Base-by-base conservation (phyloP, 2,329 filamentous ascomycete genomes). In the Neophaeococcomyces mojaviensis region DNA sequence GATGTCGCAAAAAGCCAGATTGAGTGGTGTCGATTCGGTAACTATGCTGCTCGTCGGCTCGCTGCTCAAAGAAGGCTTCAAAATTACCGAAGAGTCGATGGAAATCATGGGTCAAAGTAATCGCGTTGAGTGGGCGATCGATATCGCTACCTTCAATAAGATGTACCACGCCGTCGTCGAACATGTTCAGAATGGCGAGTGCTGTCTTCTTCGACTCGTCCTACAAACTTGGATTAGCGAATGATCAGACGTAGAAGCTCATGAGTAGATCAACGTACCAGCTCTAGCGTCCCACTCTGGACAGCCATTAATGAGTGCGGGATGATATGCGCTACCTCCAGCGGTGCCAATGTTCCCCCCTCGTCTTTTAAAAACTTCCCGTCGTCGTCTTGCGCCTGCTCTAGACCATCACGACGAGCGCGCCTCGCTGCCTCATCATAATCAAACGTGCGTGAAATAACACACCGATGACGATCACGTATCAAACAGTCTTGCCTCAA, bases 181-280 rank as follows among this genome's bases (percentile, higher is more conserved):
- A 68, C 65, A 70, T 70, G 22, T 69, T 65, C 2, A 69, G 60
- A 32, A 70, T 62, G 15, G 56, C 53, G 8, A 70, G 54, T 6
- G 64, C 61, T 0, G 59, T 57, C 56, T 62, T 47, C 49, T 64
- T 63, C n/a, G 58, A 58, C 24, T 53, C 49, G 16, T 45, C 45
- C 57, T 59, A 42, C 18, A 39, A 18, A 15, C 8, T 36, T 18
- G 16, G 34, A 18, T 36, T 16, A 45, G 34, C 18, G 9, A 18
- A 10, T 8, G 34, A 8, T 16, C 34, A 18, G 10, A 10, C 18
- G 34, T 18, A 10, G 34, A 9, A 9, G 34, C 9, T 16, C 9
- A 36, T 36, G 18, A 18, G 34, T 10, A 36, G 34, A 16, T 26
- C 16, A 31, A 49, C 48, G 32, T 50, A 52, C 54, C 46, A 55